Evolutionary conservation across 805 yeast genomes (phyloP), one percentile per base, ranked within the genome.

Genomic region (Isabelozyma heimii): DNA sequence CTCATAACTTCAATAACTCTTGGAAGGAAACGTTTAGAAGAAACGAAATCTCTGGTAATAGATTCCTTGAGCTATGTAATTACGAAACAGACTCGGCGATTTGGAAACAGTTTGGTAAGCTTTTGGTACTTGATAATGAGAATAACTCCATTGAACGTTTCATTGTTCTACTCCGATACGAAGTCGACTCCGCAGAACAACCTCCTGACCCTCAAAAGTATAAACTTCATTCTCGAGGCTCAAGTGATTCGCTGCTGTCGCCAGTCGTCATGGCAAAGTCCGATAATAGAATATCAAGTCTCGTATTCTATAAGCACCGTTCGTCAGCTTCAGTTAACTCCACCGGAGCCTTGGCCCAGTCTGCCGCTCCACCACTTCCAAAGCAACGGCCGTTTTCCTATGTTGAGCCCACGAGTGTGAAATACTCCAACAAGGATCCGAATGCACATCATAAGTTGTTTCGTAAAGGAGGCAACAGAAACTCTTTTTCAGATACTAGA

Each of bases 1-100:
- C 65, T n/a, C 77, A 90, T 61, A 75, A 79, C 16, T 91, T 91
- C 66, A 85, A 86, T 54, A 79, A 76, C 3, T 72, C 84, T 12
- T 91, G 97, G 97, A 71, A 79, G n/a, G 79, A 73, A 4, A 77
- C 83, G 14, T 87, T 91, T 64, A 69, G 69, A 39, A 73, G 74
- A 40, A 75, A 82, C 51, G 80, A 81, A 44, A 71, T 91, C 2
- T 69, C 75, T 8, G 90, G 91, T 0, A 77, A 81, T 42, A 70
- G 77, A 26, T 90, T 91, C 57, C 64, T 90, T 20, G 83, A 80
- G 44, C 69, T 91, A 55, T 77, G 83, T 44, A 88, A 84, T 40
- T 87, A 86, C 61, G 89, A 84, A 41, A 77, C 56, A 8, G 60
- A 65, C 33, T 69, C 75, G 5, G 54, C 62, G 33, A 66, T 81